Base-by-base conservation (phyloP, 345 rosid genomes). In the Salix viminalis region DNA sequence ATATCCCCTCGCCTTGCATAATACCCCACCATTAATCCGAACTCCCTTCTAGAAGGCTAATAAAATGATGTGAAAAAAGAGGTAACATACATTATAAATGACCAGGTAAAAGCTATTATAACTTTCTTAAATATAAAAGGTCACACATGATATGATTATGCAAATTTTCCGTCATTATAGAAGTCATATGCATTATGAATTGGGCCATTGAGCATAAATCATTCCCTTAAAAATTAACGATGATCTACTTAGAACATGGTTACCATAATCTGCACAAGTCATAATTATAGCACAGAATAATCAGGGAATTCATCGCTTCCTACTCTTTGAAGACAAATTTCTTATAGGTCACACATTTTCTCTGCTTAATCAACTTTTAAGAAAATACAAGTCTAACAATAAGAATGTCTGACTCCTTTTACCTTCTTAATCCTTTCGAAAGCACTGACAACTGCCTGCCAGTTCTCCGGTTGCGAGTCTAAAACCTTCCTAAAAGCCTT, bases 11-110 rank as follows among this genome's bases (percentile, higher is more conserved):
- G 87, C 83, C 94, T 85, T 61, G 92, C 99, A 90, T 96, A 96
- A 83, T 78, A 96, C 71, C 91, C 91, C 78, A 93, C 94, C 99
- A 96, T 90, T 83, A 93, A 87, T 67, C 98, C 92, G 83, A 88
- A 96, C 84, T 93, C 99, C 82, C 90, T 91, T 86, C 99, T 93
- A 64, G 99, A 90, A 74, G 99, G 99, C 99, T 96, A 76, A 81
- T 65, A 46, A 82, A 42, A 73, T 74, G 70, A 39, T 72, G 56
- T 48, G 76, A 32, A 75, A 72, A 30, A 52, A 61, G n/a, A 34
- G 16, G 8, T 70, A 75, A 64, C 13, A 23, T 16, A 14, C 37
- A 73, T n/a, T 69, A 34, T 6, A 41, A 80, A 46, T 56, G 68
- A 30, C 16, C 24, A 4, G 58, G 54, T 13, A 67, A 70, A 44